These are phyloP conservation scores for Tephrocybe sp. DNA, from an alignment of 768 basidiomycete species.

Conservation along the genomic window DNA sequence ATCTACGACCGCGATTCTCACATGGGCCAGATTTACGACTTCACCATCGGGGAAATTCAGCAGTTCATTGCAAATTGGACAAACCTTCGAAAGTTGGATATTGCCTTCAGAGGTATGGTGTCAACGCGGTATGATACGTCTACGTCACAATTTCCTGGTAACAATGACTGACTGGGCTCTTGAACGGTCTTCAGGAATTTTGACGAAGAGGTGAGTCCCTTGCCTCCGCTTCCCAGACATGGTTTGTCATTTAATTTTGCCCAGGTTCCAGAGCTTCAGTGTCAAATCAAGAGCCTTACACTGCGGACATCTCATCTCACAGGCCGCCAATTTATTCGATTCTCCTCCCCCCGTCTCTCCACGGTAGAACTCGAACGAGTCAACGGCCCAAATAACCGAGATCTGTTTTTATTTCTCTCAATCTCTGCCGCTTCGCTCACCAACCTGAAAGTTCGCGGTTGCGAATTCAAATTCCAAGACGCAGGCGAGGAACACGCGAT, in stretches of 20 bases:
- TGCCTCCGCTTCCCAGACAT: background rate
- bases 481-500: conserved; percentile 5
- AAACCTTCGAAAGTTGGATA: background rate
- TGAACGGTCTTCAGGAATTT: background rate
- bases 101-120: conserved; percentile 3
- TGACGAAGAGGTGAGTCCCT: conserved; percentile 5
- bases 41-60: conserved; percentile 7
- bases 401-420: conserved; percentile 2
- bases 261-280: conserved; percentile 5
- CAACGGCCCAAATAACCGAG: conserved; percentile 3
- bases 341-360: conserved; percentile 1
- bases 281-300: background rate
- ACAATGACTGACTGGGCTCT: too few relatives aligned
- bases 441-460: conserved; percentile 1
- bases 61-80: conserved; percentile 5
- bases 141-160: too few relatives aligned
- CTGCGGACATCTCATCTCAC: conserved; percentile 4
- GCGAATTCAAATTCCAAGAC: background rate
- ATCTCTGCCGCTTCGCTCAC: background rate
- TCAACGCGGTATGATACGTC: conserved; percentile 1
- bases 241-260: too few relatives aligned
- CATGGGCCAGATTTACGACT: conserved; percentile 4
- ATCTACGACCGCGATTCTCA: conserved; percentile 7
- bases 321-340: conserved; percentile 7
- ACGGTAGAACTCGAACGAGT: conserved; percentile 4